These are phyloP conservation scores for Leccinum arenicola DNA, from an alignment of 768 basidiomycete species.

Conservation along the genomic window DNA sequence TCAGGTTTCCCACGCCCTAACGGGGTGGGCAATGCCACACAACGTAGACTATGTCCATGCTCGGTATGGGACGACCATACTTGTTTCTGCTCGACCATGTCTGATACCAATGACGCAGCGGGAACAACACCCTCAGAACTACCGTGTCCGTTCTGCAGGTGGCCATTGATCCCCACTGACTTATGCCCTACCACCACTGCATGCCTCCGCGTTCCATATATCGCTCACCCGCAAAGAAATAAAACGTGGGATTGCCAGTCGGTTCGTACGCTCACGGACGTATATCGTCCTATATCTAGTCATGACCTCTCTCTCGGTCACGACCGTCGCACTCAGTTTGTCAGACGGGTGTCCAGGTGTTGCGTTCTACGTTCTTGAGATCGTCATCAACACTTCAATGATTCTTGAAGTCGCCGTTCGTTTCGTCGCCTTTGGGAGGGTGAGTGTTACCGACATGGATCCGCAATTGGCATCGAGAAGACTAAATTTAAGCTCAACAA, in stretches of 20 bases:
- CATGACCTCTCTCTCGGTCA: constrained; percentile 84
- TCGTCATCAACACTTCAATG: constrained; percentile 89
- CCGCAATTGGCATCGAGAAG: neutral
- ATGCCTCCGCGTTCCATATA: constrained; percentile 75
- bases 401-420: constrained; percentile 91
- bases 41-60: neutral
- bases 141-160: constrained; percentile 21
- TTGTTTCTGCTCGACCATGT: constrained; percentile 27
- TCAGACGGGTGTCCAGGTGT: constrained; percentile 81
- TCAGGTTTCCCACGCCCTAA: too few relatives aligned
- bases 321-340: constrained; percentile 82
- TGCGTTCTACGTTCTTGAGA: constrained; percentile 84
- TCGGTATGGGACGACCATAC: constrained; percentile 7
- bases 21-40: too few relatives aligned
- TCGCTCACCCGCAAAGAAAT: constrained; percentile 81
- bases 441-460: constrained; percentile 39
- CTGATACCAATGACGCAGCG: constrained; percentile 34
- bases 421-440: constrained; percentile 89
- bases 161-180: constrained; percentile 11
- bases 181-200: constrained; percentile 36
- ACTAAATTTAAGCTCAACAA: constrained; percentile 53
- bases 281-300: constrained; percentile 87
- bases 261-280: constrained; percentile 82
- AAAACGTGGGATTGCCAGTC: constrained; percentile 80
- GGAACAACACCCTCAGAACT: constrained; percentile 28